Evolutionary conservation across 305 asterid genomes (phyloP).

Genomic region (Withania somnifera): DNA sequence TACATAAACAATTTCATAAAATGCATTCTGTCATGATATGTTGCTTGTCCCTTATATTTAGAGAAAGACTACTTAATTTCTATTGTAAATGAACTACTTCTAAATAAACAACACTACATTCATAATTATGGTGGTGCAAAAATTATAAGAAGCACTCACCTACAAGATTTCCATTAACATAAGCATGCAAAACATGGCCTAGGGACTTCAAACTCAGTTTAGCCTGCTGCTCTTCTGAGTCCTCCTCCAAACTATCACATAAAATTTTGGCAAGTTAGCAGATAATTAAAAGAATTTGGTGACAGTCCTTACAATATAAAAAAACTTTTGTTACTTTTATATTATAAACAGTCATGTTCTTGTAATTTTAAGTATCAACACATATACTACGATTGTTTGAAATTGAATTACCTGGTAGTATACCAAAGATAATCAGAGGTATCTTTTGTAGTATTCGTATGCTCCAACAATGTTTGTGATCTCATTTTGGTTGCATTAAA

Average conservation of each 20-base stretch:
- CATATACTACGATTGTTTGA: neutral
- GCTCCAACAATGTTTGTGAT: slow-evolving; percentile 56
- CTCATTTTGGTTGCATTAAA: slow-evolving; percentile 29
- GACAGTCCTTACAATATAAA: neutral
- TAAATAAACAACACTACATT: no score
- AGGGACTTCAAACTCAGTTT: slow-evolving; percentile 36
- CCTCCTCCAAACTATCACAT: slow-evolving; percentile 28
- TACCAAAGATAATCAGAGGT: slow-evolving; percentile 85
- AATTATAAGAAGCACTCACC: slow-evolving; percentile 28
- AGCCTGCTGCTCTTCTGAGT: slow-evolving; percentile 16
- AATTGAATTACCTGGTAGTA: slow-evolving; percentile 41
- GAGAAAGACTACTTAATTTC: no score
- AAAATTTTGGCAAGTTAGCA: neutral
- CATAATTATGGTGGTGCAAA: no score
- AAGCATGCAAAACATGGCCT: slow-evolving; percentile 63
- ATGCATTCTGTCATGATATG: no score
- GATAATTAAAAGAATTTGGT: neutral
- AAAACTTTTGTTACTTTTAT: no score
- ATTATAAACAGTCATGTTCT: no score
- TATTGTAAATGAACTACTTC: no score
- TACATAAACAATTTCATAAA: no score
- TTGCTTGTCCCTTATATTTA: no score
- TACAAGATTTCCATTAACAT: slow-evolving; percentile 42
- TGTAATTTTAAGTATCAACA: neutral
- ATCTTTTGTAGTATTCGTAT: slow-evolving; percentile 71